These are phyloP conservation scores for Trypanosoma platydactyli DNA, from an alignment of 208 protist genomes.

Conservation along the genomic window DNA sequence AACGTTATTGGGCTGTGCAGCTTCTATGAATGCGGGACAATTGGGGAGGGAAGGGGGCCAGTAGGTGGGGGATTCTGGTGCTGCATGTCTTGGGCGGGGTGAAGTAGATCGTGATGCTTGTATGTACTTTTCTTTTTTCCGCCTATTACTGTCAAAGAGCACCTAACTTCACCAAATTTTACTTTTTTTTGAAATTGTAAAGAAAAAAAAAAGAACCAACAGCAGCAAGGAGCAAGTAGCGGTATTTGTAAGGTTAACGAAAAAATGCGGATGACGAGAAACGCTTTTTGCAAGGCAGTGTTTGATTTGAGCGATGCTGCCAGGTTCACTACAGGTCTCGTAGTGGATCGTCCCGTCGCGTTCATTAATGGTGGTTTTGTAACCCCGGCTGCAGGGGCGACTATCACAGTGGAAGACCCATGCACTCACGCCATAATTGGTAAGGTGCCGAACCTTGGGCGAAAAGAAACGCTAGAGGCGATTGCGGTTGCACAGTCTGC, in stretches of 20 bases:
- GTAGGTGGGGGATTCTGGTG: too few relatives aligned
- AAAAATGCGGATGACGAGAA: constrained; percentile 14
- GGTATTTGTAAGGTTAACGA: too few relatives aligned
- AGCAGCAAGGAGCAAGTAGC: not conserved
- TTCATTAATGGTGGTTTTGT: constrained; percentile 77
- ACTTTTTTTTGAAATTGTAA: not conserved
- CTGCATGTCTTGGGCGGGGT: too few relatives aligned
- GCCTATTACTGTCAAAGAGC: constrained; percentile 21
- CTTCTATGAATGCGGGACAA: too few relatives aligned
- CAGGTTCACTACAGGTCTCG: constrained; percentile 37
- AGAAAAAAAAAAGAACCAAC: not conserved
- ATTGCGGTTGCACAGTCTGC: constrained; percentile 60
- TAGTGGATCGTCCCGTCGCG: constrained; percentile 45
- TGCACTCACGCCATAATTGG: constrained; percentile 75
- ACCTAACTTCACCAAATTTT: constrained; percentile 16
- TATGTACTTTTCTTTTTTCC: constrained; percentile 5
- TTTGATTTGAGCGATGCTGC: constrained; percentile 50
- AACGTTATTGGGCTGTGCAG: too few relatives aligned
- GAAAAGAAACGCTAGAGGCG: constrained; percentile 45
- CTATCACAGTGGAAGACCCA: constrained; percentile 70
- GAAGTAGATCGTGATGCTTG: not conserved
- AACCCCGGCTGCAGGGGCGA: constrained; percentile 14
- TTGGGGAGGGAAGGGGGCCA: too few relatives aligned
- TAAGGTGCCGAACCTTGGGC: constrained; percentile 49
- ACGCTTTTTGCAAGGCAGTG: constrained; percentile 16